Evolutionary conservation across 176 grass and related monocot species (phyloP), one percentile per base, ranked within the genome.

Genomic region (Aegilops speltoides): DNA sequence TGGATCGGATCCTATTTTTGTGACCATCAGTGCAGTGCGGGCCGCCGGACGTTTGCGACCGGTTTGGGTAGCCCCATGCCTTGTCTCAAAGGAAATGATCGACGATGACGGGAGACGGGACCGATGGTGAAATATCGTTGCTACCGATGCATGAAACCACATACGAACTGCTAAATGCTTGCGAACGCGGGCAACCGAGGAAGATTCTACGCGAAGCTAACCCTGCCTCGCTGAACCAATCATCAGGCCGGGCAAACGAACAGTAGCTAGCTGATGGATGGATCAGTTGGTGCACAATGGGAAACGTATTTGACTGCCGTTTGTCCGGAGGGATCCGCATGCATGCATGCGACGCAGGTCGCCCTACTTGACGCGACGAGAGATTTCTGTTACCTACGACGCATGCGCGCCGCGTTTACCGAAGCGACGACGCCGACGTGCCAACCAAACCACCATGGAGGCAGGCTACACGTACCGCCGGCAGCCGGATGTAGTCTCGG

Each of bases 341-440:
- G 50, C 40, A 20, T 48, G 73, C 79, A 4, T 36, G 34, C 34
- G 34, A 82, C 82, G 82, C 61, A 52, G 15, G 48, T 52, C 46
- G 46, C 14, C 46, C 14, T 50, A 16, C 46, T 4, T 16, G 15
- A 15, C 22, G 3, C 83, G 83, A 70, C 83, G 78, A 48, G 48
- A 52, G 38, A 59, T 16, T 0, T 66, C 22, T 14, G 12, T 85
- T 7, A 70, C 32, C 20, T 70, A 22, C 38, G 7, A 1, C 24
- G 19, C 67, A 33, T 6, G 63, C 79, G 78, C 82, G 22, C 79
- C 74, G 80, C 43, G 74, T 83, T 74, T 79, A 87, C 85, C 65
- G 38, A 87, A 74, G 74, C 87, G 80, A 83, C 32, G 79, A 90
- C 43, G 66, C 25, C 85, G 85, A 79, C 74, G 66, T 59, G 40